Conservation (phyloP, 1,139 yeast genomes). For the Blastobotrys illinoisensis region DNA sequence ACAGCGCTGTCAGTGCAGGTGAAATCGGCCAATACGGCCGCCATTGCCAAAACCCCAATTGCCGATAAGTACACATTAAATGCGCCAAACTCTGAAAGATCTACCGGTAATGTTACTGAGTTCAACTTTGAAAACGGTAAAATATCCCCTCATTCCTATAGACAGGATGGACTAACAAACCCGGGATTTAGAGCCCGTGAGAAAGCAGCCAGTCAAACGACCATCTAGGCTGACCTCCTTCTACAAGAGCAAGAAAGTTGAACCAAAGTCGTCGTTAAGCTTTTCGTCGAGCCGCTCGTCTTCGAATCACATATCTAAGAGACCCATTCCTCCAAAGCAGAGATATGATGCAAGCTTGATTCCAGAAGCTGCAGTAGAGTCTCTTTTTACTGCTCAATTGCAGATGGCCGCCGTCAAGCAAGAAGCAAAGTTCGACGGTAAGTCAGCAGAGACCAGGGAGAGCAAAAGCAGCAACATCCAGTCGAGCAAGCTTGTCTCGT, state of each 20-base stretch:
- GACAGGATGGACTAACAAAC: too few species aligned
- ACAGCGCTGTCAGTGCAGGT: not conserved
- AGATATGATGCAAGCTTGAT: not conserved
- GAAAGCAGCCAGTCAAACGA: too few species aligned
- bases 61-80: constrained; percentile 2
- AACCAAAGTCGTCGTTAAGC: not conserved
- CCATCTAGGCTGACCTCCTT: not conserved
- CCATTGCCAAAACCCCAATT: constrained; percentile 4
- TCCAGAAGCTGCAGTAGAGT: not conserved
- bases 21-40: not conserved
- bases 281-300: not conserved
- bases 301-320: not conserved
- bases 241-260: not conserved
- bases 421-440: not conserved
- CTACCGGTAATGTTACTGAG: not conserved
- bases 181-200: too few species aligned
- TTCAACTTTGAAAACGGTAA: not conserved
- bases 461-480: not conserved
- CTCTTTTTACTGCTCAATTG: not conserved
- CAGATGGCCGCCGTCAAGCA: not conserved
- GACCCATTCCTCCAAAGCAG: not conserved
- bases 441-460: not conserved
- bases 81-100: not conserved
- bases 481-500: not conserved
- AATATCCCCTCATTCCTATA: not conserved